These are phyloP conservation scores for Talaromyces wortmannii DNA, from an alignment of 495 filamentous ascomycete species.

Conservation along the genomic window DNA sequence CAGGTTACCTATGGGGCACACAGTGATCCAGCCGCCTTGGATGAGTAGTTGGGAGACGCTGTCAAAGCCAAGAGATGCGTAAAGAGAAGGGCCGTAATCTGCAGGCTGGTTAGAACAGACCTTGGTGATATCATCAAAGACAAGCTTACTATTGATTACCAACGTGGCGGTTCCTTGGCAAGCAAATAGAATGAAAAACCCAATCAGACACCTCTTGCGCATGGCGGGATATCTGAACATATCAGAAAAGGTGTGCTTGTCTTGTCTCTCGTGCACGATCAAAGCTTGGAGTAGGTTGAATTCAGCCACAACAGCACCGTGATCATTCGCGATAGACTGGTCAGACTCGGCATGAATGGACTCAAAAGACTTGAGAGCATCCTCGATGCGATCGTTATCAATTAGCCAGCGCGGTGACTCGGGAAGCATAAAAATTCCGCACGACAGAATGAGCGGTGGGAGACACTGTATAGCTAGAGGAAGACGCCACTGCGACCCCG, in stretches of 20 bases:
- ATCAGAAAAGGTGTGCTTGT: slow-evolving; percentile 59
- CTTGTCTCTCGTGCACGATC: slow-evolving; percentile 54
- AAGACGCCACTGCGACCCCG: slow-evolving; percentile 19
- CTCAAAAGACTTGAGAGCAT: slow-evolving; percentile 44
- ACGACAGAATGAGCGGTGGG: slow-evolving; percentile 48
- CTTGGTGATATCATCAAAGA: neutral
- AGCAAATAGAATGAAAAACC: slow-evolving; percentile 2
- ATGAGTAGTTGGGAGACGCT: slow-evolving; percentile 4
- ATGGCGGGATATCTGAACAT: slow-evolving; percentile 70
- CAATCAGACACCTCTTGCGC: slow-evolving; percentile 14
- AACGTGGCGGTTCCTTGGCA: slow-evolving; percentile 31
- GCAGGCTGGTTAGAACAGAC: neutral
- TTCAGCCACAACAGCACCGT: slow-evolving; percentile 50
- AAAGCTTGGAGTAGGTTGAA: slow-evolving; percentile 45
- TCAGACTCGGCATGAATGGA: slow-evolving; percentile 53
- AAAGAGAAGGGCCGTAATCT: slow-evolving; percentile 3
- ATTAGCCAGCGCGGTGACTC: slow-evolving; percentile 50
- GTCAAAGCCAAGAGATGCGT: slow-evolving; percentile 2
- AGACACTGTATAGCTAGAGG: slow-evolving; percentile 43
- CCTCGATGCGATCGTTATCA: slow-evolving; percentile 38
- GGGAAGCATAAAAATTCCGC: slow-evolving; percentile 45
- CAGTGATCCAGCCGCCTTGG: neutral
- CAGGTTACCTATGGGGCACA: slow-evolving; percentile 2
- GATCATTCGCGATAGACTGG: slow-evolving; percentile 56
- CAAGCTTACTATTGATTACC: slow-evolving; percentile 13